Percentiles rank a stretch among this genome's conserved stretches.
Conservation (phyloP, 2,329 filamentous ascomycete species). For the Trichoderma hamatum region DNA sequence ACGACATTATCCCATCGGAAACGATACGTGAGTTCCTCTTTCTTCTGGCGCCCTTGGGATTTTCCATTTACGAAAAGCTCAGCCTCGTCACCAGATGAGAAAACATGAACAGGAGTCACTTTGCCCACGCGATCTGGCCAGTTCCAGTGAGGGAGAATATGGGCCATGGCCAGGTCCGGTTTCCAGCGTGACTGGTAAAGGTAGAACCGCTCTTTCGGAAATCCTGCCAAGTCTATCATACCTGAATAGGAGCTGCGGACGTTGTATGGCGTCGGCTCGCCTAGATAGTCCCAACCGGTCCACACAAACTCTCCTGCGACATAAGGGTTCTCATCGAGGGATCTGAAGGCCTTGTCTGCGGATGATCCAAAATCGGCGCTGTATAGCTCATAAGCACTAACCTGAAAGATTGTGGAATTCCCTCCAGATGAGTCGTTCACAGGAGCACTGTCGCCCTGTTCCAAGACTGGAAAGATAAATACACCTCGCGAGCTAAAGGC, state of each 20-base stretch:
- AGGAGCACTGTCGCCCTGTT: not conserved
- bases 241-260: not conserved
- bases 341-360: not conserved
- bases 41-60: not conserved
- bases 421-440: not conserved
- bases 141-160: not conserved
- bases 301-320: constrained; percentile 3
- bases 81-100: not conserved
- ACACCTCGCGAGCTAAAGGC: not conserved
- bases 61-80: not conserved
- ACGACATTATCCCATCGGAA: not conserved
- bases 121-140: not conserved
- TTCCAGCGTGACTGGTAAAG: not conserved
- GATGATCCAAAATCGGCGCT: not conserved
- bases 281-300: not conserved
- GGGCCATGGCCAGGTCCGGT: not conserved
- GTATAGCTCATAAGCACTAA: not conserved
- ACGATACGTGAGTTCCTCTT: not conserved
- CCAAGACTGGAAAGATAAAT: not conserved
- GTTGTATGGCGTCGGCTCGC: not conserved
- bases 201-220: not conserved
- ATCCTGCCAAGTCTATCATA: not conserved
- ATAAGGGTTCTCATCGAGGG: not conserved
- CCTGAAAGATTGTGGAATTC: not conserved
- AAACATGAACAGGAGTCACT: not conserved